Conservation (phyloP, 192 early-diverging fungal species). For the Backusella mclennaniae region DNA sequence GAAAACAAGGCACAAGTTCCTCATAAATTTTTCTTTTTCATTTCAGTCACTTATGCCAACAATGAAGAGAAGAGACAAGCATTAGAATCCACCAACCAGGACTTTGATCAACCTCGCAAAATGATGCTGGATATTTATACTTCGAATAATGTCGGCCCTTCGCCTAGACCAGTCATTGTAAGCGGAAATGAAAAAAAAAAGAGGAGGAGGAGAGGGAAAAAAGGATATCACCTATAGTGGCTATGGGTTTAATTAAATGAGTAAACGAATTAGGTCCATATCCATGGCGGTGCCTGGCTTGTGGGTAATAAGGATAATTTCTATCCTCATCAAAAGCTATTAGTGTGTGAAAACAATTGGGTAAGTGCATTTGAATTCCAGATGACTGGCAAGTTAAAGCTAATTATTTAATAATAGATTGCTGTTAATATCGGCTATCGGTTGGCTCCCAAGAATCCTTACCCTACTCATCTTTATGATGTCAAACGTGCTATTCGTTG, state of each 20-base stretch:
- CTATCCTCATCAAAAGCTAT: conserved; percentile 19
- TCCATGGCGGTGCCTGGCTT: conserved; percentile 69
- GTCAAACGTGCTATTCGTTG: conserved; percentile 70
- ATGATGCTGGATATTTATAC: conserved; percentile 27
- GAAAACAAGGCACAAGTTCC: background rate
- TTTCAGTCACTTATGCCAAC: conserved; percentile 27
- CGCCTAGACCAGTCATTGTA: conserved; percentile 25
- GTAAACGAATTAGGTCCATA: conserved; percentile 43
- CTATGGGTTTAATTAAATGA: background rate
- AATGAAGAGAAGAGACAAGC: conserved; percentile 20
- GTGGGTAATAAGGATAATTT: conserved; percentile 47
- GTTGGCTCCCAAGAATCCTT: conserved; percentile 45
- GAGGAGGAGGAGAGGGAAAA: background rate
- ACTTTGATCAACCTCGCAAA: conserved; percentile 23
- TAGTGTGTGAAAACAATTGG: conserved; percentile 27
- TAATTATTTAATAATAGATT: conserved; percentile 42
- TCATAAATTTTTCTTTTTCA: background rate
- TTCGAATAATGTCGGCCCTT: background rate
- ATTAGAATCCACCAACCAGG: conserved; percentile 13
- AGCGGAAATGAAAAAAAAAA: background rate
- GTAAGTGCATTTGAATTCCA: background rate
- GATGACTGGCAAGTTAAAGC: background rate
- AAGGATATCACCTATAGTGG: background rate
- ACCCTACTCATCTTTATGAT: conserved; percentile 63
- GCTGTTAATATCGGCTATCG: conserved; percentile 63